Base-by-base conservation (phyloP, 495 filamentous ascomycete genomes). In the Pseudoneurospora amorphoporcata region DNA sequence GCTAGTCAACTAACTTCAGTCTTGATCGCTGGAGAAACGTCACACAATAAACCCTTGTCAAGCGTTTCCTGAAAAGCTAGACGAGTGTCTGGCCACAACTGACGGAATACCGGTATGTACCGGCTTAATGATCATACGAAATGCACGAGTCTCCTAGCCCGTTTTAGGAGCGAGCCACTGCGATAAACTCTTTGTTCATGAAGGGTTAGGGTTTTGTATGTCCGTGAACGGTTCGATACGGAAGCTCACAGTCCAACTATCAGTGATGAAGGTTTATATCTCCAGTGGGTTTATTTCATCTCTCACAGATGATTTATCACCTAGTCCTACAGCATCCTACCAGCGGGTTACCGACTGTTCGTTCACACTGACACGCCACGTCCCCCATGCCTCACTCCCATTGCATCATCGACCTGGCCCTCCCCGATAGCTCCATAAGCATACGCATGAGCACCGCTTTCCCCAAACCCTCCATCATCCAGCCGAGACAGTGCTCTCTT, bases 401-500 rank as follows among this genome's bases (percentile, higher is more conserved):
- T 41, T 47, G 71, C 40, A 8, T 73, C 73, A 41, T 35, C 41
- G 65, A 10, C 70, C 8, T 29, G 68, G 68, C 73, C 43, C 17
- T 38, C 69, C 39, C 69, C 39, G 29, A 61, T 61, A 61, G 53
- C 53, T 29, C 69, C 72, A 68, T 68, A 69, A 71, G 42, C 69
- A 40, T 70, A 71, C 35, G 3, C 61, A 38, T 16, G 32, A 39
- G 29, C 72, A 8, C 69, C 69, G 14, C 39, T 69, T 9, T 42
- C 70, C 8, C 71, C 77, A 14, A 76, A 73, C 9, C 78, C 78
- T 32, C 85, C 86, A 4, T 83, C 78, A 75, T 95, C 92, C 86
- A 97, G 90, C 73, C 94, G 84, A 71, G 87, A 85, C 77, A 95
- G 91, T 0, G 92, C 94, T 75, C 88, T 92, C 71, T 84, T 78